Conservation (phyloP, 805 yeast species). For the Blastobotrys terrestris region DNA sequence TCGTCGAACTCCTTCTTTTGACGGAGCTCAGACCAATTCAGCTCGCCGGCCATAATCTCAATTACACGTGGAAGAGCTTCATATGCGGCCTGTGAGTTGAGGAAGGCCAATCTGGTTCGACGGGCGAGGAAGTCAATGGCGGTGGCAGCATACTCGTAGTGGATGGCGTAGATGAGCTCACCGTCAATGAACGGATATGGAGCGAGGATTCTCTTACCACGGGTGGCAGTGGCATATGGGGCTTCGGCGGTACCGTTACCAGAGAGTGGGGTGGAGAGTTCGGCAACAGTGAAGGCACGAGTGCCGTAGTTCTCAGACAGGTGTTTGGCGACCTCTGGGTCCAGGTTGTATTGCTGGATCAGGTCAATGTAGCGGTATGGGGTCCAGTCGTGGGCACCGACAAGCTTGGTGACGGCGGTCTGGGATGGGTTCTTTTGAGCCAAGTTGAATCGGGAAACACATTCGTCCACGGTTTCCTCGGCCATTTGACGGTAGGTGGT, state of each 20-base stretch:
- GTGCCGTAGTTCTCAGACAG: constrained; percentile 85
- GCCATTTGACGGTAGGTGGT: constrained; percentile 98
- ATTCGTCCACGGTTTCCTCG: constrained; percentile 78
- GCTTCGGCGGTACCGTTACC: constrained; percentile 18
- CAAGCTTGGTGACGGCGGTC: constrained; percentile 47
- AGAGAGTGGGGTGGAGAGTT: constrained; percentile 37
- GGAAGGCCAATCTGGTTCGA: constrained; percentile 87
- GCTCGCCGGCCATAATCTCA: constrained; percentile 74
- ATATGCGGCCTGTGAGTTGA: constrained; percentile 79
- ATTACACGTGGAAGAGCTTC: constrained; percentile 79
- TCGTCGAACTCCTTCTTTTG: constrained; percentile 43
- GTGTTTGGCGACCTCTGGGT: constrained; percentile 72
- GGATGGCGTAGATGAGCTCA: constrained; percentile 75
- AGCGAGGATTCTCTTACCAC: constrained; percentile 36
- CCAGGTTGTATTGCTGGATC: constrained; percentile 69
- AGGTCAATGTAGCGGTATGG: constrained; percentile 68
- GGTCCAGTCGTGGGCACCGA: constrained; percentile 80
- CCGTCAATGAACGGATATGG: constrained; percentile 84
- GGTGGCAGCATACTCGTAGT: constrained; percentile 79
- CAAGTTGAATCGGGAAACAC: constrained; percentile 44
- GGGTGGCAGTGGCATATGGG: constrained; percentile 24
- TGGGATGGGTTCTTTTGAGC: constrained; percentile 41
- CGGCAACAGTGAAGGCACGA: constrained; percentile 62
- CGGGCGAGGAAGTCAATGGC: constrained; percentile 88
- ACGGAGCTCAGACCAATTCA: constrained; percentile 61